These are phyloP conservation scores for Amaranthus tricolor DNA, from an alignment of 179 eudicot species.

Conservation along the genomic window DNA sequence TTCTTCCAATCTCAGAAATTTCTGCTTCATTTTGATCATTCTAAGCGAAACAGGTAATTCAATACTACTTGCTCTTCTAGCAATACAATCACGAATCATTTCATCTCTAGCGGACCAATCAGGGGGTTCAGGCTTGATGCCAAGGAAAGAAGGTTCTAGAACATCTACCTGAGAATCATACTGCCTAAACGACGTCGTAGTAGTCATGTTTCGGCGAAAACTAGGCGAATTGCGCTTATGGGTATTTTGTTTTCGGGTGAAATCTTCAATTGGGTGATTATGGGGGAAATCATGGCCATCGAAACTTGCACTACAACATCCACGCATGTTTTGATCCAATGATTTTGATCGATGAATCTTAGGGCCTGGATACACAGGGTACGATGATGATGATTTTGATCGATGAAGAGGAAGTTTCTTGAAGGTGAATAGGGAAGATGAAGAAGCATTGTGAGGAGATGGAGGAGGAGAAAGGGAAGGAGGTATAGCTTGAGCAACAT, in stretches of 20 bases:
- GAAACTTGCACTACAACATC: constrained; percentile 27
- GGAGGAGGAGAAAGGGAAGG: constrained; percentile 22
- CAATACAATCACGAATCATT: constrained; percentile 32
- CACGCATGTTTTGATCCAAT: constrained; percentile 13
- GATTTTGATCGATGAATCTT: constrained; percentile 15
- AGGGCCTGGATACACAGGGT: neutral
- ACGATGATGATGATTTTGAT: constrained; percentile 10
- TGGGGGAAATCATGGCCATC: constrained; percentile 26
- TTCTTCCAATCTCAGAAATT: constrained; percentile 24
- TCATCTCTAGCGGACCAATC: constrained; percentile 45
- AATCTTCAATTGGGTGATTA: constrained; percentile 5
- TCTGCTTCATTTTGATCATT: constrained; percentile 38
- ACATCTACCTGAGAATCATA: constrained; percentile 32
- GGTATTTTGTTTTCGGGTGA: constrained; percentile 4
- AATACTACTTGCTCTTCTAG: constrained; percentile 31
- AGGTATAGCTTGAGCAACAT: constrained; percentile 29
- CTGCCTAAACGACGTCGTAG: constrained; percentile 25
- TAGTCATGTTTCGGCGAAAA: neutral
- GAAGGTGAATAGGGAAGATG: constrained; percentile 8
- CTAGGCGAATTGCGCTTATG: constrained; percentile 3
- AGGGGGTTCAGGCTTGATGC: constrained; percentile 50
- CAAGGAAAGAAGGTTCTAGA: constrained; percentile 56
- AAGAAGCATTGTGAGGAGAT: constrained; percentile 17
- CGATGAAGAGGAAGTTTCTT: constrained; percentile 13
- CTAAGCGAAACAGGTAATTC: constrained; percentile 41